A percentile compares a stretch with the other conserved stretches of the same genome.
phyloP scores from a whole-genome alignment of 2,329 filamentous ascomycete species.

The Colletotrichum melonis region DNA sequence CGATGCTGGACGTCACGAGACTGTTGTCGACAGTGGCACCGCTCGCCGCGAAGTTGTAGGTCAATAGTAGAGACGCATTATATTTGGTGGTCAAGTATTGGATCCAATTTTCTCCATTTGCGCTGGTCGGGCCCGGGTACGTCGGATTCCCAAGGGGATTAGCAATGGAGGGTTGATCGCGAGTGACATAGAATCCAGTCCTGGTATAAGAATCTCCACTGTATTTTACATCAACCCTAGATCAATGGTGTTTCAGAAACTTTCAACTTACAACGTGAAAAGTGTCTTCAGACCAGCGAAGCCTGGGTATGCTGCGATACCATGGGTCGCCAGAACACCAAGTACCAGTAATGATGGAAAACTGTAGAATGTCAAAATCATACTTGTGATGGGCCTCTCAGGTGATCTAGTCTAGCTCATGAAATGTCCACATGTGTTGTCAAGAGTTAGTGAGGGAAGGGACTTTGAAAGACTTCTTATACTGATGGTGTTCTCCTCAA shows the following conservation, averaged over 20 bases:
- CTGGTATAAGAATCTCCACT: constrained; percentile 57
- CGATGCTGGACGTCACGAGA: constrained; percentile 60
- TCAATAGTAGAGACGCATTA: neutral
- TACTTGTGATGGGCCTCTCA: neutral
- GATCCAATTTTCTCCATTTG: constrained; percentile 66
- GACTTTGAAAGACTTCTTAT: no score
- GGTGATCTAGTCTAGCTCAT: no score
- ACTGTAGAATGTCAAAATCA: neutral
- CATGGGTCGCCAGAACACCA: neutral
- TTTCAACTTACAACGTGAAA: neutral
- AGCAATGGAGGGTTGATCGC: constrained; percentile 39
- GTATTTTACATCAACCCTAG: constrained; percentile 53
- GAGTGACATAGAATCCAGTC: constrained; percentile 53
- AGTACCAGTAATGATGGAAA: neutral
- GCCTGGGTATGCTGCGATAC: neutral
- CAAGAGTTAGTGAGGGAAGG: no score
- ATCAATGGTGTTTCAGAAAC: fast-evolving
- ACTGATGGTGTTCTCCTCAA: no score
- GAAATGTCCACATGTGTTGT: no score
- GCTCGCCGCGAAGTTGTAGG: neutral
- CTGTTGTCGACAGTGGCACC: constrained; percentile 40
- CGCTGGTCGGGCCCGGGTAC: constrained; percentile 51
- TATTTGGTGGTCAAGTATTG: constrained; percentile 57
- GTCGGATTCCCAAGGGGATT: constrained; percentile 60
- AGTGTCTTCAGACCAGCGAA: neutral